Evolutionary conservation across 2,329 filamentous ascomycete species (phyloP), one percentile per base, ranked within the genome.

Genomic region (Neonectria coccinea): DNA sequence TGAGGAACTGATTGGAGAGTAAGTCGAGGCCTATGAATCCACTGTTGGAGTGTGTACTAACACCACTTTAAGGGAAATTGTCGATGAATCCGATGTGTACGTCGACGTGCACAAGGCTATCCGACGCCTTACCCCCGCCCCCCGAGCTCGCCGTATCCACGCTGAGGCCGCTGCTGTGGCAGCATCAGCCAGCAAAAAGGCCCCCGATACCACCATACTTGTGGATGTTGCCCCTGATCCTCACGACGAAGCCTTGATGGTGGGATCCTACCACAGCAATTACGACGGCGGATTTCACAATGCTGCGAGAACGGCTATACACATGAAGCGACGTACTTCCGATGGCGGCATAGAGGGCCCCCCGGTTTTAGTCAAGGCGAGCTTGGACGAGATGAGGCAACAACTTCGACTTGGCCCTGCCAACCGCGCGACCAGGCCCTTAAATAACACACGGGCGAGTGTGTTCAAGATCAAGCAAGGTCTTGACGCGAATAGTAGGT

Each of bases 31-130:
- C 5, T 10, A 39, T 29, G 1, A 6, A 48, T 4, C 14, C 9
- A 4, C 16, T 16, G 10, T 5, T 20, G 12, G 18, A 29, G 29
- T 7, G 3, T 18, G 55, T 44, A 36, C 69, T 75, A 64, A 75
- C 66, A 22, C 67, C 36, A 62, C 76, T 59, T 10, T 2, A 27
- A 94, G 92, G 83, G 96, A 99, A 85, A 99, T 98, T 69, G 97
- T 99, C 67, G 96, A 99, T 77, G 96, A 99, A 79, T 98, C 95
- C 0, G 96, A 99, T 79, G 96, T 99, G 11, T 99, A 97, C 75
- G 91, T 99, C 68, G 96, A 99, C 78, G 94, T 99, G 2, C 96
- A 98, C 84, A 98, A 98, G 82, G 96, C 96, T 22, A 97, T 99
- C 71, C 89, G 96, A 62, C 92, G 96, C 56, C 87, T 97, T 74